Evolutionary conservation across 352 stramenopile species (phyloP).

Genomic region (Achlya hypogyna): DNA sequence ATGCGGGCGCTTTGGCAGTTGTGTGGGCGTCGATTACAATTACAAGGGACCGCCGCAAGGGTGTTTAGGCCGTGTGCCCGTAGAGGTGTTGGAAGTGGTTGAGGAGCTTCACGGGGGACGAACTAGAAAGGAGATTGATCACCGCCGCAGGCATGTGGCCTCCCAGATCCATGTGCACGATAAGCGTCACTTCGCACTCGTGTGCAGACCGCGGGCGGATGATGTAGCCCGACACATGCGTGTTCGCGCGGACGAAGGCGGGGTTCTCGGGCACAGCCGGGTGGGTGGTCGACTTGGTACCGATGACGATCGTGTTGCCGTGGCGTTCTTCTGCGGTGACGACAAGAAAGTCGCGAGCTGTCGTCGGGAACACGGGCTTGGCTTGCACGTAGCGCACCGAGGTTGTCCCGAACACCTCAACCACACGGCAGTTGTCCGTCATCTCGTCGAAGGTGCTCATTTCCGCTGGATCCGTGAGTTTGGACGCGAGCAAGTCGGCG

Average conservation of each 20-base stretch:
- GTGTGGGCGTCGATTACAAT: too few relatives aligned
- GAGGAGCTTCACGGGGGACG: conserved; percentile 4
- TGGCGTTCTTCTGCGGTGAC: neutral
- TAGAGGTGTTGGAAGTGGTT: conserved; percentile 12
- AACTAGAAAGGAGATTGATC: conserved; percentile 1
- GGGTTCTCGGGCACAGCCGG: neutral
- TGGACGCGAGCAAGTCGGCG: neutral
- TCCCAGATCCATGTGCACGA: conserved; percentile 9
- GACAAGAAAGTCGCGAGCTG: conserved; percentile 12
- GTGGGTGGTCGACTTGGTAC: conserved; percentile 1
- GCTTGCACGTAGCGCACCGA: conserved; percentile 12
- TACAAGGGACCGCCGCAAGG: too few relatives aligned
- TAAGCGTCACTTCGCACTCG: neutral
- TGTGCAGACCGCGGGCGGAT: neutral
- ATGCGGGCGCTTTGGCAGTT: too few relatives aligned
- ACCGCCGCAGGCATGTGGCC: neutral
- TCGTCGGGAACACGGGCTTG: conserved; percentile 17
- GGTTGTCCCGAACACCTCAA: neutral
- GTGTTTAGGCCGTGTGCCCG: neutral
- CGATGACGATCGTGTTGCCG: conserved; percentile 3
- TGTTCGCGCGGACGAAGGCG: conserved; percentile 2
- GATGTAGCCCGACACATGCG: conserved; percentile 14
- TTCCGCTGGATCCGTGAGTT: neutral
- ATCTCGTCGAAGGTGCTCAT: conserved; percentile 18
- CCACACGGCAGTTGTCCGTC: conserved; percentile 8